phyloP scores from a whole-genome alignment of 2,329 filamentous ascomycete genomes.

The Cladosporium sp. region DNA sequence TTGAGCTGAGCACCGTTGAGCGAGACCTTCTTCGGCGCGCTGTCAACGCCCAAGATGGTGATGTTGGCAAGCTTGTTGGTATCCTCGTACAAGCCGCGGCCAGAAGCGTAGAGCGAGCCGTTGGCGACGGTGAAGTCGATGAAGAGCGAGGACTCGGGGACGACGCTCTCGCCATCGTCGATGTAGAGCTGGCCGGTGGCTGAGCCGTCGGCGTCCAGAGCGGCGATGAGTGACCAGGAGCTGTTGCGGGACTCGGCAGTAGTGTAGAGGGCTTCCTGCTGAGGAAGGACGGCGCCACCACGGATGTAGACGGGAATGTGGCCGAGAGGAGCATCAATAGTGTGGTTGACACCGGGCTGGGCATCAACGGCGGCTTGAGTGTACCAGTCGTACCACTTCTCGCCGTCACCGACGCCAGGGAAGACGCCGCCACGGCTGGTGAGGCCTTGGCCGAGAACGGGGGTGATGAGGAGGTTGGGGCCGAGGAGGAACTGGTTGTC shows the following conservation, averaged over 20 bases:
- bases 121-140: conserved; percentile 44
- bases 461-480: conserved; percentile 60
- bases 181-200: conserved; percentile 64
- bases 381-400: conserved; percentile 78
- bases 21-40: conserved; percentile 40
- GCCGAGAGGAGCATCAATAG: conserved; percentile 57
- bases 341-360: conserved; percentile 53
- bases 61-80: conserved; percentile 57
- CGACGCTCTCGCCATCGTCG: conserved; percentile 68
- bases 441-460: conserved; percentile 61
- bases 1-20: conserved; percentile 41
- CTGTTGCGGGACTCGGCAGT: conserved; percentile 60
- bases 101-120: conserved; percentile 46
- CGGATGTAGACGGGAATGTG: conserved; percentile 70
- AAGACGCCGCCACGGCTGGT: conserved; percentile 64
- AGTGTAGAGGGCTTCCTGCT: conserved; percentile 65
- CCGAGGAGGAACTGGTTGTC: conserved; percentile 72
- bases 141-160: conserved; percentile 51
- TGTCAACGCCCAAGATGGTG: conserved; percentile 56
- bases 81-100: conserved; percentile 52
- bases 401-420: conserved; percentile 57
- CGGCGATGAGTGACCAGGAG: conserved; percentile 64
- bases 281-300: conserved; percentile 63
- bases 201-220: conserved; percentile 51
- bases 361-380: conserved; percentile 55